Evolutionary conservation across 768 basidiomycete species (phyloP).

Genomic region (Cystobasidium tubakii): DNA sequence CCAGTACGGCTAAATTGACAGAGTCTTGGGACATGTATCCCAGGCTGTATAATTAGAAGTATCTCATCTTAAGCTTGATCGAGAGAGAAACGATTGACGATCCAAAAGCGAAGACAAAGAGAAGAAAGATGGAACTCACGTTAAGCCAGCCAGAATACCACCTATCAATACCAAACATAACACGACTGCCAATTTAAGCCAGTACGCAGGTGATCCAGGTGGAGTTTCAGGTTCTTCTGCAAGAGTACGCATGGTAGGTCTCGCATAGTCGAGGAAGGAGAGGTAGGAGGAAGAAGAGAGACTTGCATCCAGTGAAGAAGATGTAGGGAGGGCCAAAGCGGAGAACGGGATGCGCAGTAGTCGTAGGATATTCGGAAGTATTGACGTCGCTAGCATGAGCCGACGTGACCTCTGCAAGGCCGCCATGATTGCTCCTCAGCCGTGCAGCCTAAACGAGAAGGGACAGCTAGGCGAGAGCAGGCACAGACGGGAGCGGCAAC

Average conservation of each 20-base stretch:
- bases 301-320: no score
- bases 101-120: not conserved
- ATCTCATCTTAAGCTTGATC: no score
- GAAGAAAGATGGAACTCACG: constrained; percentile 9
- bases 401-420: not conserved
- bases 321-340: not conserved
- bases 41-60: not conserved
- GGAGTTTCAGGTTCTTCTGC: constrained; percentile 28
- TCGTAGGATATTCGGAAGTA: constrained; percentile 1
- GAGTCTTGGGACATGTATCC: constrained; percentile 29
- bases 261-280: not conserved
- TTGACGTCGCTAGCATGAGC: constrained; percentile 7
- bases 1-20: constrained; percentile 39
- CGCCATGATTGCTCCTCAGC: not conserved
- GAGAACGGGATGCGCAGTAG: not conserved
- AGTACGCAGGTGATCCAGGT: constrained; percentile 30
- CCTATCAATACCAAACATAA: constrained; percentile 36
- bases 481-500: no score
- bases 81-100: no score
- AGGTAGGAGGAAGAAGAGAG: not conserved
- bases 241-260: not conserved
- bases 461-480: not conserved
- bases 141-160: constrained; percentile 36
- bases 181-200: constrained; percentile 19
- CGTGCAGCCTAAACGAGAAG: no score